Evolutionary conservation across 768 basidiomycete species (phyloP).

Genomic region (Glaciozyma martinii): DNA sequence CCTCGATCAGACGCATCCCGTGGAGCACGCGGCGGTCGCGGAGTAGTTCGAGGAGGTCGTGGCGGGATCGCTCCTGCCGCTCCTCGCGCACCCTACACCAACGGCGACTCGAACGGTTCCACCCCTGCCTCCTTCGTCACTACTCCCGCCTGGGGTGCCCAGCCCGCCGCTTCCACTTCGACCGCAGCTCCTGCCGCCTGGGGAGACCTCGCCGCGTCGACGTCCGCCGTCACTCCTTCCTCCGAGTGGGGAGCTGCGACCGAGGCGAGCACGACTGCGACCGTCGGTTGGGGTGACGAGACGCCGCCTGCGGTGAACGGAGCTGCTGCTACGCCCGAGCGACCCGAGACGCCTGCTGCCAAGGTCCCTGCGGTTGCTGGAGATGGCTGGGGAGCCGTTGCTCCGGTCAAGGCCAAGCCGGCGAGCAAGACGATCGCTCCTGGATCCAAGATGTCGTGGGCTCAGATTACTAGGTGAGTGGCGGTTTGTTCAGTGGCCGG

Average conservation of each 20-base stretch:
- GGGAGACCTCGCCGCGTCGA: slow-evolving; percentile 3
- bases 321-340: background rate
- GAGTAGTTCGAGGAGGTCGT: slow-evolving; percentile 4
- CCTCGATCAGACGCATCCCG: background rate
- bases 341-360: background rate
- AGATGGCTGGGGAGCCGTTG: background rate
- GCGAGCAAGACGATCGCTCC: slow-evolving; percentile 15
- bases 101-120: background rate
- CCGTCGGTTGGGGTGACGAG: slow-evolving; percentile 18
- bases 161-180: background rate
- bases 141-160: background rate
- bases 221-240: background rate
- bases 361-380: background rate
- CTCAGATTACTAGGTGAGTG: slow-evolving; percentile 21
- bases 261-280: slow-evolving; percentile 16
- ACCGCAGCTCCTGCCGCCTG: background rate
- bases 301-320: background rate
- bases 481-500: background rate
- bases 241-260: slow-evolving; percentile 9
- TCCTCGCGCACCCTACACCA: background rate
- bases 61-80: background rate
- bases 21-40: slow-evolving; percentile 5
- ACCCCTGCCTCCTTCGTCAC: slow-evolving; percentile 6
- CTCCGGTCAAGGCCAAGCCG: background rate
- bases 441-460: slow-evolving; percentile 29